phyloP scores from a whole-genome alignment of 176 grass and related monocot species.

The Tillandsia fasciculata region DNA sequence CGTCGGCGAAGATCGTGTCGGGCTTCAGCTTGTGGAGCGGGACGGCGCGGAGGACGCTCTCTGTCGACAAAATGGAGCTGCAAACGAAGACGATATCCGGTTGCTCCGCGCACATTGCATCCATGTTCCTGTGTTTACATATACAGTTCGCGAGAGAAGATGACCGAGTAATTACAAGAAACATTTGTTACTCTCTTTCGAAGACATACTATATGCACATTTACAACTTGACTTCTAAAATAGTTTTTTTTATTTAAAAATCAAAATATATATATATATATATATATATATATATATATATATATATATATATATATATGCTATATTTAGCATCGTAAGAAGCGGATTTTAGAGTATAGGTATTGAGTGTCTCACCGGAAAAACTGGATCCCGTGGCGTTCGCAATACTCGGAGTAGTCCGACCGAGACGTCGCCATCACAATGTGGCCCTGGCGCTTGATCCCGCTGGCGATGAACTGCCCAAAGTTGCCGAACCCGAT shows the following conservation, averaged over 20 bases:
- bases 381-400: conserved; percentile 30
- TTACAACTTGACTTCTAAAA: too few species aligned
- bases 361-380: conserved; percentile 24
- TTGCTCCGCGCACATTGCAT: conserved; percentile 46
- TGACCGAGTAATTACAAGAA: not conserved
- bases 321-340: too few species aligned
- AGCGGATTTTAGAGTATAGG: too few species aligned
- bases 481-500: conserved; percentile 59
- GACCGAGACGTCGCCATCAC: conserved; percentile 60
- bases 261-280: not conserved
- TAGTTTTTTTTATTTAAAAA: not conserved
- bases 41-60: conserved; percentile 34
- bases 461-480: conserved; percentile 50
- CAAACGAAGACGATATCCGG: conserved; percentile 54
- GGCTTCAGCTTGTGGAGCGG: conserved; percentile 43
- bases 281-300: not conserved
- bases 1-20: conserved; percentile 51
- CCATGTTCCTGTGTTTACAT: conserved; percentile 19
- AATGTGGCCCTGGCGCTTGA: conserved; percentile 43
- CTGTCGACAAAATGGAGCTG: conserved; percentile 64
- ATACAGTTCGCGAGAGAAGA: not conserved
- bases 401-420: conserved; percentile 46
- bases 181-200: too few species aligned
- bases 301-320: not conserved
- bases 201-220: too few species aligned